Evolutionary conservation across 2,329 filamentous ascomycete species (phyloP).

Genomic region (Fusarium pininemorale): DNA sequence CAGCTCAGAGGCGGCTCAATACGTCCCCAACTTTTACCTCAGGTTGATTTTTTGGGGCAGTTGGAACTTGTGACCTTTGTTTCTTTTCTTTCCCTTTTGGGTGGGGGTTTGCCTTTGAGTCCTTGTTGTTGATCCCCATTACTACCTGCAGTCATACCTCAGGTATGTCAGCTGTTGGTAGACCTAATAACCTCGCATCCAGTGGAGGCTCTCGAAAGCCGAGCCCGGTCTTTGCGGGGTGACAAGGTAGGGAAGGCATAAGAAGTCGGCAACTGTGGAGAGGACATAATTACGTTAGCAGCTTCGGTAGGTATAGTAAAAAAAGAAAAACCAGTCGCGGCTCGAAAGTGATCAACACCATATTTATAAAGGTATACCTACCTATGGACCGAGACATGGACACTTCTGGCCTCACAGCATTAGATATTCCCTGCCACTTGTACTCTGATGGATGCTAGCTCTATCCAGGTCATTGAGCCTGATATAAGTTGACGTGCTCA

Average conservation of each 20-base stretch:
- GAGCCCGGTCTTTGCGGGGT: constrained; percentile 18
- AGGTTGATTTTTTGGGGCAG: not conserved
- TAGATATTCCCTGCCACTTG: not conserved
- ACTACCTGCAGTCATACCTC: not conserved
- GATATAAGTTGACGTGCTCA: not conserved
- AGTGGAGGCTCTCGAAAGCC: not conserved
- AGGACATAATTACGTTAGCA: not conserved
- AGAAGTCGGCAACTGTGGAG: constrained; percentile 2
- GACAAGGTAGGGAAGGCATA: not conserved
- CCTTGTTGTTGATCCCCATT: not conserved
- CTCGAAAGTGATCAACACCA: not conserved
- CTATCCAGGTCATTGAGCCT: not conserved
- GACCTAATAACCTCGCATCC: not conserved
- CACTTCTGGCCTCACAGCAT: not conserved
- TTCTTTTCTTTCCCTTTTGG: not conserved
- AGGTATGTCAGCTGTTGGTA: not conserved
- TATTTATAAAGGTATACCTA: not conserved
- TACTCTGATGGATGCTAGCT: not conserved
- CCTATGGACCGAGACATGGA: not conserved
- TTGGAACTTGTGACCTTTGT: not conserved
- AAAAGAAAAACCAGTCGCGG: not conserved
- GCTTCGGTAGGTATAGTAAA: not conserved
- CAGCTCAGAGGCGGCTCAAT: constrained; percentile 24
- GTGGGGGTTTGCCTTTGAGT: not conserved
- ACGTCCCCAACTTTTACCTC: not conserved